A percentile compares a stretch with the other conserved stretches of the same genome.
These are phyloP conservation scores for Phylloporus arenicola DNA, from an alignment of 768 basidiomycete genomes.

Conservation along the genomic window DNA sequence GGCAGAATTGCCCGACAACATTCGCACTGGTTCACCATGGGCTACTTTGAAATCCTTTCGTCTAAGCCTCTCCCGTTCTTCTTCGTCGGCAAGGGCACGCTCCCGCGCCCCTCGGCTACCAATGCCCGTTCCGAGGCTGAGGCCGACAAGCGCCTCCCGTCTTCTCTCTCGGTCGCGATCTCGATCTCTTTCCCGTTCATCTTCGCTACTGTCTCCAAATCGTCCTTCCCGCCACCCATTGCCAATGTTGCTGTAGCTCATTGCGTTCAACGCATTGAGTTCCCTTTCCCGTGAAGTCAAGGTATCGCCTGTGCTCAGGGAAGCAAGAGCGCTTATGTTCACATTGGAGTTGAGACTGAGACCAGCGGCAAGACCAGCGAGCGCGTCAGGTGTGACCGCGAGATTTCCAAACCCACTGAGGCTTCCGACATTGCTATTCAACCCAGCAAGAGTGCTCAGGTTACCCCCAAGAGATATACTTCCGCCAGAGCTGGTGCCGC, in stretches of 20 bases:
- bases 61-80: constrained; percentile 47
- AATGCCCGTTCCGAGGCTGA: constrained; percentile 29
- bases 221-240: constrained; percentile 34
- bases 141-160: constrained; percentile 39
- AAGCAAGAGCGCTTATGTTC: constrained; percentile 23
- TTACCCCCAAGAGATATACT: constrained; percentile 25
- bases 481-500: constrained; percentile 32
- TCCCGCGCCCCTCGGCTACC: constrained; percentile 52
- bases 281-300: constrained; percentile 45
- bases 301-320: constrained; percentile 21
- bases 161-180: constrained; percentile 39
- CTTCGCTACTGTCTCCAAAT: constrained; percentile 29
- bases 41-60: constrained; percentile 46
- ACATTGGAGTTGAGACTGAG: constrained; percentile 27
- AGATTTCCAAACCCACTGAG: constrained; percentile 23
- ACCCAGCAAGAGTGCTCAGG: constrained; percentile 18
- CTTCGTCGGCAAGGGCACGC: constrained; percentile 56
- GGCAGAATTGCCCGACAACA: constrained; percentile 38
- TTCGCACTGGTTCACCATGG: constrained; percentile 34
- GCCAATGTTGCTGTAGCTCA: constrained; percentile 37
- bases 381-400: constrained; percentile 25
- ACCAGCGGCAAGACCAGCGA: constrained; percentile 26
- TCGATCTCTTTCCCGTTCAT: constrained; percentile 44
- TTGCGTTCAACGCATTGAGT: constrained; percentile 40
- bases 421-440: constrained; percentile 25